A percentile compares a stretch with the other conserved stretches of the same genome.
Conservation (phyloP, 306 rosid genomes). For the Hippophae tibetana region DNA sequence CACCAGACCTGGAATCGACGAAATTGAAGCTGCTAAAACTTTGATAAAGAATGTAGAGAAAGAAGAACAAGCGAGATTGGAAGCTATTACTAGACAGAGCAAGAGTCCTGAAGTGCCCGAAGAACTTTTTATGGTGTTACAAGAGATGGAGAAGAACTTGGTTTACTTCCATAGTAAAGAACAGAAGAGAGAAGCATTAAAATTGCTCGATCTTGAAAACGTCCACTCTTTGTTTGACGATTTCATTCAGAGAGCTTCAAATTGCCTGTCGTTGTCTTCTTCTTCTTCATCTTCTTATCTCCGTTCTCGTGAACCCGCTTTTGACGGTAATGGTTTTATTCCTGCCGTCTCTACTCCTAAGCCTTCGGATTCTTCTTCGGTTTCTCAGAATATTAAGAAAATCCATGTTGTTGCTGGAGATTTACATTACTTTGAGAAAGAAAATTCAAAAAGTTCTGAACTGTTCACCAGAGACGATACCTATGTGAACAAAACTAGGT, state of each 20-base stretch:
- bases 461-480: no score
- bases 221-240: conserved; percentile 59
- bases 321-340: no score
- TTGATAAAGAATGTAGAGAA: conserved; percentile 47
- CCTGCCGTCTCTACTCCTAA: no score
- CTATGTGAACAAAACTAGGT: no score
- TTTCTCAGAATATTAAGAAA: no score
- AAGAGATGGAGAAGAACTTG: conserved; percentile 58
- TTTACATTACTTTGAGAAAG: no score
- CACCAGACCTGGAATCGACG: conserved; percentile 53
- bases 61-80: conserved; percentile 58
- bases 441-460: no score
- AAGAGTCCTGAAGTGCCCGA: conserved; percentile 51
- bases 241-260: conserved; percentile 52
- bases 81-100: conserved; percentile 38
- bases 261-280: no score
- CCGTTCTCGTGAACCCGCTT: no score
- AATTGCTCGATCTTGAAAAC: conserved; percentile 66
- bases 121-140: conserved; percentile 58
- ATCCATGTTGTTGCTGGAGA: no score
- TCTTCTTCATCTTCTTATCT: no score
- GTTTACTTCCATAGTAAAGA: conserved; percentile 47
- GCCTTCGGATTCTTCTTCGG: no score
- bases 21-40: conserved; percentile 61
- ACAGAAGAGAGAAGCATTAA: conserved; percentile 59